Evolutionary conservation across 2,329 filamentous ascomycete species (phyloP), one percentile per base, ranked within the genome.

Genomic region (Dactylellina parvicollis): DNA sequence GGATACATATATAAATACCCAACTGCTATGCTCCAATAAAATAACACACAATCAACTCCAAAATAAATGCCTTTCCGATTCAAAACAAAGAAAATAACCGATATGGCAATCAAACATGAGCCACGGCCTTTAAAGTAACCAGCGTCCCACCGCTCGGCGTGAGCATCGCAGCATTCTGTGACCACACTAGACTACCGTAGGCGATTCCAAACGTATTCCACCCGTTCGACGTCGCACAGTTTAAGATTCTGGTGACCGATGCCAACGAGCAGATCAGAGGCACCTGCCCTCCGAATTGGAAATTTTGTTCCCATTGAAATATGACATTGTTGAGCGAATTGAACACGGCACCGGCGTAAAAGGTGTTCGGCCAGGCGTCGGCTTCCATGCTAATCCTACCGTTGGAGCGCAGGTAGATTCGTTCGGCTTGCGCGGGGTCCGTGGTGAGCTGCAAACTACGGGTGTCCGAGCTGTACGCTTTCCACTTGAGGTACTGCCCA

Each of bases 151-250:
- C 44, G 26, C 49, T 10, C 2, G 16, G 8, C 7, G 30, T 8
- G 7, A 42, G 12, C 14, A 30, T 10, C 5, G 40, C 16, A 16
- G 52, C 1, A 4, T 22, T 30, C 3, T 10, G 1, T 1, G n/a
- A 32, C 42, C 54, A 69, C 2, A 34, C 5, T 5, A 69, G n/a
- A 26, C 24, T 28, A 4, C 44, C 44, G 18, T 42, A 50, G 4
- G 28, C 16, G 7, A 69, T 26, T 14, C 54, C 54, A 46, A 60
- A 59, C 18, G 54, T 60, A 34, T 69, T 61, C n/a, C 16, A 52
- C 16, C 54, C 54, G 20, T 20, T 22, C 3, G 34, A 5, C 14
- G 55, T 40, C 2, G 4, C 20, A 18, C 64, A 69, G 18, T 18
- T 42, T 18, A 69, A 42, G 1, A 9, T 16, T 12, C 32, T 44